Base-by-base conservation (phyloP, 257 asterid species). In the Misopates orontium region DNA sequence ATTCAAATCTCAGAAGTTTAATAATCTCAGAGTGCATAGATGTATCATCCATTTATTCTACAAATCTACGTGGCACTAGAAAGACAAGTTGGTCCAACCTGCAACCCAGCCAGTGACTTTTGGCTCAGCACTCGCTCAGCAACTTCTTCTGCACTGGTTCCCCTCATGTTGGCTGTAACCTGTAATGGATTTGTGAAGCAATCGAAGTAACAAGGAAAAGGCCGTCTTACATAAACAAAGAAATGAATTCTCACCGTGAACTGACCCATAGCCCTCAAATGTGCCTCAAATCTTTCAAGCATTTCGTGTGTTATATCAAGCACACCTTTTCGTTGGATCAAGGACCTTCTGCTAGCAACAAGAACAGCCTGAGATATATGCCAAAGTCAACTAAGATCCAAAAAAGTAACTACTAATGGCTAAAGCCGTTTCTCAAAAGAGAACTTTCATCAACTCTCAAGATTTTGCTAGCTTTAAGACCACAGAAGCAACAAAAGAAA, bases 131-230 rank as follows among this genome's bases (percentile, higher is more conserved):
- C 77, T 73, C 90, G 78, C 67, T 88, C 92, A 55, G 96, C 99
- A 70, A 94, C 91, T 88, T 94, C 97, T 84, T 86, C 85, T 55
- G 93, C 97, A 62, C 86, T 88, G 76, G 83, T 86, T 69, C 99
- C 99, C 72, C 96, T 84, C 96, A 90, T 90, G 71, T 94, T 94
- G 64, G 99, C 97, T 52, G 95, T 86, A 62, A 93, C 96, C 97
- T 90, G 80, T 65, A 71, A 44, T 21, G 28, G 36, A 47, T 67
- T 25, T 24, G 65, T 73, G 48, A 76, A 18, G 66, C 45, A 24
- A 75, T 42, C 53, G 57, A 52, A 45, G 60, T 44, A 42, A 73
- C 45, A 65, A 62, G 48, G 32, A 64, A 60, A 2, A 50, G 56
- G 52, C 36, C 31, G 36, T 49, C 28, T 12, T 42, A 58, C 10